phyloP scores from a whole-genome alignment of 2,329 filamentous ascomycete species.

The Tolypocladium ophioglossoides region DNA sequence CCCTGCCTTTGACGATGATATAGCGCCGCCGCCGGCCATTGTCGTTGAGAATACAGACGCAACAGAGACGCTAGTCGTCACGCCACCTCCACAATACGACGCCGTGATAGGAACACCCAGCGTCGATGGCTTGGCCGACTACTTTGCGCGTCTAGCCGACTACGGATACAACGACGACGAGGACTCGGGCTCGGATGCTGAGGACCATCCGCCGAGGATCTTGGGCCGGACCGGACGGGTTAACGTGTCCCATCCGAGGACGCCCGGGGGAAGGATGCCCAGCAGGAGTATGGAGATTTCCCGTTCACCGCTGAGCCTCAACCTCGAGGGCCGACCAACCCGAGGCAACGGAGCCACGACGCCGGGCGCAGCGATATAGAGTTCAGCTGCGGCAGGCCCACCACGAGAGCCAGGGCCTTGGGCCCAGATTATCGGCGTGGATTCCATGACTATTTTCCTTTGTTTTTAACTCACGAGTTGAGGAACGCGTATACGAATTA shows the following conservation, averaged over 20 bases:
- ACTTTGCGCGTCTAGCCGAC: constrained; percentile 71
- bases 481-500: neutral
- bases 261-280: constrained; percentile 41
- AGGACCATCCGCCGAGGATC: constrained; percentile 34
- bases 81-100: constrained; percentile 79
- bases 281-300: constrained; percentile 47
- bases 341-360: neutral
- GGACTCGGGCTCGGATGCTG: constrained; percentile 29
- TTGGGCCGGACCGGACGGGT: constrained; percentile 42
- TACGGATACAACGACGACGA: constrained; percentile 42
- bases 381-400: neutral
- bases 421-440: neutral
- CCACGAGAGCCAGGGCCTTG: neutral
- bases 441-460: neutral
- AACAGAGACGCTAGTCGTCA: constrained; percentile 37
- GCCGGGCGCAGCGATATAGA: neutral
- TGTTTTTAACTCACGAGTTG: neutral
- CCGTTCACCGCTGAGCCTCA: constrained; percentile 18
- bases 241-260: constrained; percentile 46
- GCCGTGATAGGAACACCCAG: constrained; percentile 59
- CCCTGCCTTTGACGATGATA: constrained; percentile 73
- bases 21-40: constrained; percentile 24
- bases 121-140: constrained; percentile 68
- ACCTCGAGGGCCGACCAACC: neutral
- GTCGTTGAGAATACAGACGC: constrained; percentile 10